Evolutionary conservation across 148 eudicot genomes (phyloP), one percentile per base, ranked within the genome.

Genomic region (Fallopia convolvulus): DNA sequence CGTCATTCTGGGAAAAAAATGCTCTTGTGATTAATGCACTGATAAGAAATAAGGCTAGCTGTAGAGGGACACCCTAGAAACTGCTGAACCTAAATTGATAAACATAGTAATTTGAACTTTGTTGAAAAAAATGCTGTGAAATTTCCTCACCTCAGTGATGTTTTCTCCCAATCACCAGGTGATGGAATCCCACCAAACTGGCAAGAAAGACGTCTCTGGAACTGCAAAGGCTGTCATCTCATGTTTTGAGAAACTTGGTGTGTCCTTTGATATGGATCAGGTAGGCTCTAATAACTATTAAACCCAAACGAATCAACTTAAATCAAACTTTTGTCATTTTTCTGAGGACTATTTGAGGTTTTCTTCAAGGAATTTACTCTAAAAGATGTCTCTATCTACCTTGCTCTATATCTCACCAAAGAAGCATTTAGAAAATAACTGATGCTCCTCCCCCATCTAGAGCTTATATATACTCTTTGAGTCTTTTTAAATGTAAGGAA

Each of bases 201-300:
- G 85, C 84, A 91, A 94, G 80, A 74, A 85, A 88, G 98, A 94
- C 82, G 81, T 90, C 21, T 94, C 98, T 77, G 98, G 98, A 83
- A 94, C 98, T 83, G 97, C 98, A 61, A 94, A 92, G 85, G 97
- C 96, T 81, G 97, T 94, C 78, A 89, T 94, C 76, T 90, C 98
- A 44, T 90, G 93, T 87, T 94, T 94, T 78, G 86, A 92, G 89
- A 92, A 94, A 56, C 88, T 94, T 60, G 98, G 98, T 15, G 97
- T 85, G 42, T 81, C 89, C 18, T 94, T 88, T 83, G 90, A 90
- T 40, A 58, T 86, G 76, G 94, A 90, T 80, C 83, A 92, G 90
- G 98, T 90, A 68, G 70, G 83, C 79, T 20, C 23, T 41, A 8
- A 68, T n/a, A n/a, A 42, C 63, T 17, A 10, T 26, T 18, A n/a